Base-by-base conservation (phyloP, 768 basidiomycete genomes). In the Lactifluus volemus region DNA sequence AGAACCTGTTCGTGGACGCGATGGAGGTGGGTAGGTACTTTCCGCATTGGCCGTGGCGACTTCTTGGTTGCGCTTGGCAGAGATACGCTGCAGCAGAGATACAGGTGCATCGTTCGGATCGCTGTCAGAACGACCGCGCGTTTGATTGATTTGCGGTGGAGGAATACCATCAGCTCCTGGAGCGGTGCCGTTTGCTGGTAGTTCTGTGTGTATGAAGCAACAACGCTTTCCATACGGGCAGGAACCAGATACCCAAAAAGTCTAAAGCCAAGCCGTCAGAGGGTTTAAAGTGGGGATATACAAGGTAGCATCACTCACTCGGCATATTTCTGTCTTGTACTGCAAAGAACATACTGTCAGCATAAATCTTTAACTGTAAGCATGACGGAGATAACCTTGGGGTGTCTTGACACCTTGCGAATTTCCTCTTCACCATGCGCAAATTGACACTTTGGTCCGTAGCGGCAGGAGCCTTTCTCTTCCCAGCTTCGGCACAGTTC, bases 291-390 rank as follows among this genome's bases (percentile, higher is more conserved):
- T 19, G 19, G 11, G 34, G 53, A 50, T 11, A 50, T 11, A 50
- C 59, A 61, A 49, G 50, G 17, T n/a, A 7, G 48, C 42, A 15
- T 25, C 6, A 74, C 84, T 65, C 68, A 92, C 89, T 76, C 91
- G 84, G 72, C 92, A 95, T 65, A 94, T 92, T 73, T 95, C 92
- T 10, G 92, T 94, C 74, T 95, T 95, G 74, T 94, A 94, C 90
- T 89, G 68, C 19, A 54, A 59, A 56, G 58, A 64, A 38, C 38
- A 65, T 32, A 39, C 14, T 36, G 19, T 61, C 34, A 65, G 49
- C 12, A 59, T 19, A 19, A 29, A 34, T 7, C 49, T 1, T 29
- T 17, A n/a, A 42, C 36, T 12, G 44, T 36, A 52, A 25, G 15
- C 36, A 49, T 32, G 6, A 39, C 36, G 45, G 61, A 29, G 67